Percentiles rank a stretch among this genome's conserved stretches.
Conservation (phyloP, 176 grass and related monocot species). For the Poa annua region DNA sequence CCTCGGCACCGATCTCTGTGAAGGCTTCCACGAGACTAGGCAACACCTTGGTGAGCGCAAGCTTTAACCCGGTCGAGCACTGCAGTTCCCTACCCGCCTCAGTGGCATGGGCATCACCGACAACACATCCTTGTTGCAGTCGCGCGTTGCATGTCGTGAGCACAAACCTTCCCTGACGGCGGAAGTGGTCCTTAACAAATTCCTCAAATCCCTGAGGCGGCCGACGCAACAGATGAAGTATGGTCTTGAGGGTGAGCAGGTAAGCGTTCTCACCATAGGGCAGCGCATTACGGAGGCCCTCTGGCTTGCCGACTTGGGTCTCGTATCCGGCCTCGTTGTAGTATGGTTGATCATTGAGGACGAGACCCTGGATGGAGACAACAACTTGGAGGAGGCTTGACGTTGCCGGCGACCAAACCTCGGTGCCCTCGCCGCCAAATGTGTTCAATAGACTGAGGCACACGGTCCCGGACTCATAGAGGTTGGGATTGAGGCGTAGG, state of each 20-base stretch:
- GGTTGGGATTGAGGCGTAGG: background rate
- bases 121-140: background rate
- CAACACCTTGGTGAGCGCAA: background rate
- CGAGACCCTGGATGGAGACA: background rate
- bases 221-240: background rate
- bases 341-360: background rate
- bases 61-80: background rate
- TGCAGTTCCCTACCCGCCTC: background rate
- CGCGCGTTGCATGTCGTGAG: background rate
- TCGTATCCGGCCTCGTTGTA: background rate
- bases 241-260: background rate
- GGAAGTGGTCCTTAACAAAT: background rate
- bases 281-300: background rate
- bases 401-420: background rate
- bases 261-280: background rate
- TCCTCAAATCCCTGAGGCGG: background rate
- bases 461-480: background rate
- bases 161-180: background rate
- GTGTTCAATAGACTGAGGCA: background rate
- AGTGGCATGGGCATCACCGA: background rate
- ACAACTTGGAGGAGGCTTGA: constrained; percentile 5
- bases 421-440: background rate
- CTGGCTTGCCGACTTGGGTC: background rate
- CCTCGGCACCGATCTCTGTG: background rate
- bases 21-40: background rate